Evolutionary conservation across 805 yeast genomes (phyloP), one percentile per base, ranked within the genome.

Genomic region (Starmerella scarabaei): DNA sequence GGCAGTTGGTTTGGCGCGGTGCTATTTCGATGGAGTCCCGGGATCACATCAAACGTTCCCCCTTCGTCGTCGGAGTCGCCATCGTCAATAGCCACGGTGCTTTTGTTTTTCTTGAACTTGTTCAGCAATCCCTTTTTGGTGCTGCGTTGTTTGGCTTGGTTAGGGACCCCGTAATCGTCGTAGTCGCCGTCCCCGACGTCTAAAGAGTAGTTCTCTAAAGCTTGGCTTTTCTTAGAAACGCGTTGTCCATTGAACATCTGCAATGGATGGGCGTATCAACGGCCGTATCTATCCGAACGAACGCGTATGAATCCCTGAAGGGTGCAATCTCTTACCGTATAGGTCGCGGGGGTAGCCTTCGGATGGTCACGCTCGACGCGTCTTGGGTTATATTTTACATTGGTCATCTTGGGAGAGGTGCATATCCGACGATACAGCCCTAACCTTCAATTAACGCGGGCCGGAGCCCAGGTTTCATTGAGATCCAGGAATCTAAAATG

Each of bases 91-190:
- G 24, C 43, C 24, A 33, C 41, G 26, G 18, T 41, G 24, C 30
- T 20, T 11, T 34, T 21, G 37, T 35, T 35, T 34, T 44, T 45
- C 14, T 46, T 37, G 26, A 48, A 37, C 44, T 56, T 44, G 29
- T 43, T 44, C 37, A 55, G 42, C 24, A 55, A 32, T 9, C 54
- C 53, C 17, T 40, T 30, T 11, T 36, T 36, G 12, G 36, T 38
- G 21, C 24, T n/a, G 12, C 16, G 30, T 20, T 18, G 19, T 24
- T 23, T 21, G 21, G 28, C 21, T 12, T 7, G 36, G 26, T 37
- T 23, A 9, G 56, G 55, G 43, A 53, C 35, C 15, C 56, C 56
- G 34, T 36, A 52, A 24, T 43, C 53, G 45, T 53, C 56, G 37
- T 33, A 52, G 9, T 42, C 47, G 26, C 35, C 47, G 20, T 21